These are phyloP conservation scores for Dalbergia oliveri DNA, from an alignment of 306 rosid genomes.

Conservation along the genomic window DNA sequence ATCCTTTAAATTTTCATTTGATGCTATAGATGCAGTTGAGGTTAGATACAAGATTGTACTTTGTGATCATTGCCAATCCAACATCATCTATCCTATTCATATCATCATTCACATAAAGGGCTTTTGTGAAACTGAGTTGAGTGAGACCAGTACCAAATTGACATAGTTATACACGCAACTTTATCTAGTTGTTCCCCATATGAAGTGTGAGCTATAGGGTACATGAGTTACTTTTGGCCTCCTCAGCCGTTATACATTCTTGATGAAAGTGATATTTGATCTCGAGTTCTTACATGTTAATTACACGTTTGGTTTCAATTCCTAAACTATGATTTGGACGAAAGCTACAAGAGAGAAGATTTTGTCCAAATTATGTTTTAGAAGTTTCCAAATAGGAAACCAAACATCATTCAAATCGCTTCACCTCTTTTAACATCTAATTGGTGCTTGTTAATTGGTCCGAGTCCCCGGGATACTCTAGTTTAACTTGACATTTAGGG, in stretches of 20 bases:
- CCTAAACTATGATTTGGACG: no score
- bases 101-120: constrained; percentile 30
- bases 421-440: no score
- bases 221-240: neutral
- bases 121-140: constrained; percentile 24
- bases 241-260: neutral
- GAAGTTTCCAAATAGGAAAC: no score
- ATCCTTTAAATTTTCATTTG: constrained; percentile 33
- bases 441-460: no score
- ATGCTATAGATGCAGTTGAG: constrained; percentile 44
- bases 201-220: neutral
- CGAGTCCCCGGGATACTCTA: no score
- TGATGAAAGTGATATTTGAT: neutral
- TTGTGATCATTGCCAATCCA: constrained; percentile 37
- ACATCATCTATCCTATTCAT: constrained; percentile 31
- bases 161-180: neutral
- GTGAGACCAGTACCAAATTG: neutral
- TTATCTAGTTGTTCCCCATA: neutral
- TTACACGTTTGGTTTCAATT: neutral
- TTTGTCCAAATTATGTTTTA: no score
- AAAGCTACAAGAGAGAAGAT: no score
- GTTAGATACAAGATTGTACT: constrained; percentile 43
- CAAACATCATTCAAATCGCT: no score
- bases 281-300: neutral
- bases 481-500: no score